These are phyloP conservation scores for Angophora floribunda DNA, from an alignment of 345 rosid species.

Conservation along the genomic window DNA sequence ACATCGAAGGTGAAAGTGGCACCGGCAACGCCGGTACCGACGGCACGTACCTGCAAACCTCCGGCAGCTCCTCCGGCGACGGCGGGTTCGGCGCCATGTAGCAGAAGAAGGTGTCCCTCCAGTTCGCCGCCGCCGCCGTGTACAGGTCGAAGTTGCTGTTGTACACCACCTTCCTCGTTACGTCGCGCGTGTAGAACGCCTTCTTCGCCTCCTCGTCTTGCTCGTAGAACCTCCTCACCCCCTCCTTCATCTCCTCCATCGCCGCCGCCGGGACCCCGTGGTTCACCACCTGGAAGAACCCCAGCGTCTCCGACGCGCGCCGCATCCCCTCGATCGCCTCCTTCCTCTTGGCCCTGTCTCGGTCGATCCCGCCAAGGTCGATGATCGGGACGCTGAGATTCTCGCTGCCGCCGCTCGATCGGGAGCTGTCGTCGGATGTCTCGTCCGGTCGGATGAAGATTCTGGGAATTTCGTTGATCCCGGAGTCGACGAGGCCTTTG, in stretches of 20 bases:
- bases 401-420: background rate
- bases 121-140: slow-evolving; percentile 18
- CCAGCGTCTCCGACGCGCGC: slow-evolving; percentile 15
- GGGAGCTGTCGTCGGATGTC: background rate
- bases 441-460: background rate
- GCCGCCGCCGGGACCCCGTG: slow-evolving; percentile 13
- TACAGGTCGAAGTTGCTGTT: slow-evolving; percentile 34
- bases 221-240: slow-evolving; percentile 10
- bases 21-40: no score
- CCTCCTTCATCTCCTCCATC: slow-evolving; percentile 6
- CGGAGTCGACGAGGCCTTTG: background rate
- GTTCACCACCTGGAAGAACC: slow-evolving; percentile 23
- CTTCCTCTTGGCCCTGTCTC: background rate
- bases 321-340: slow-evolving; percentile 1
- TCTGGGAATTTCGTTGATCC: background rate
- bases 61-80: no score
- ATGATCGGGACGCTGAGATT: slow-evolving; percentile 7
- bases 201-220: slow-evolving; percentile 12
- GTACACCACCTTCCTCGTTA: slow-evolving; percentile 2
- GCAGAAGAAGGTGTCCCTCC: no score
- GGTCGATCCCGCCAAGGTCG: slow-evolving; percentile 5
- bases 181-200: slow-evolving; percentile 5
- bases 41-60: no score
- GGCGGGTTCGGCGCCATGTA: no score
- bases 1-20: no score